phyloP scores from a whole-genome alignment of 768 basidiomycete genomes.

The Tylopilus plumbeoviolaceoides region DNA sequence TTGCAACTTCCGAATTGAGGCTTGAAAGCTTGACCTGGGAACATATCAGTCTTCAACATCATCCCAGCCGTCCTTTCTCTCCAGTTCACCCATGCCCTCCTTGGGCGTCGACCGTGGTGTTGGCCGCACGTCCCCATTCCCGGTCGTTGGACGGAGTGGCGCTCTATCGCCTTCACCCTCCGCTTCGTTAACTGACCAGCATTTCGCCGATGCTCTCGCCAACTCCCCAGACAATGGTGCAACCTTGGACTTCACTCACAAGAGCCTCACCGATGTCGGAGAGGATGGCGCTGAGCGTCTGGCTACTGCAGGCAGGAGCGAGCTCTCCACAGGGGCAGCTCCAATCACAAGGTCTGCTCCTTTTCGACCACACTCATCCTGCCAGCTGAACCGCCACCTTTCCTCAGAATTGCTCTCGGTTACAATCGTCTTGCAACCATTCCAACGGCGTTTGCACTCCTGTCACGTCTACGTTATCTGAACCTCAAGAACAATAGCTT shows the following conservation, averaged over 20 bases:
- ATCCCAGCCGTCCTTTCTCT: background rate
- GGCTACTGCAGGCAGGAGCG: conserved; percentile 52
- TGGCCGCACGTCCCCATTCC: conserved; percentile 29
- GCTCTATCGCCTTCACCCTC: conserved; percentile 30
- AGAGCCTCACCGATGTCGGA: conserved; percentile 71
- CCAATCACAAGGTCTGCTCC: conserved; percentile 55
- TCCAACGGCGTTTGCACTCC: conserved; percentile 66
- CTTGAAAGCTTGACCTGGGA: conserved; percentile 16
- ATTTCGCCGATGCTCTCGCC: conserved; percentile 60
- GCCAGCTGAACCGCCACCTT: conserved; percentile 4
- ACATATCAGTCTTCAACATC: conserved; percentile 16
- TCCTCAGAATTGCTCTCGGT: conserved; percentile 73
- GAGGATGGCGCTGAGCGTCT: conserved; percentile 74
- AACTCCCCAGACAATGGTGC: conserved; percentile 73
- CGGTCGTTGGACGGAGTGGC: conserved; percentile 22
- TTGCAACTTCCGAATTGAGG: conserved; percentile 26
- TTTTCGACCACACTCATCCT: conserved; percentile 3
- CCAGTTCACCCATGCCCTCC: conserved; percentile 23
- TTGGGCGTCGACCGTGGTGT: conserved; percentile 29
- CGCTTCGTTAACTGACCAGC: conserved; percentile 47
- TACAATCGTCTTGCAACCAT: conserved; percentile 79
- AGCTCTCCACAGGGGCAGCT: conserved; percentile 43
- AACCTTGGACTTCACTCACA: conserved; percentile 82
- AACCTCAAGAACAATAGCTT: conserved; percentile 86
- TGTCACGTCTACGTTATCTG: conserved; percentile 76